Conservation (phyloP, 75 land plant genomes). For the Larix kaempferi region DNA sequence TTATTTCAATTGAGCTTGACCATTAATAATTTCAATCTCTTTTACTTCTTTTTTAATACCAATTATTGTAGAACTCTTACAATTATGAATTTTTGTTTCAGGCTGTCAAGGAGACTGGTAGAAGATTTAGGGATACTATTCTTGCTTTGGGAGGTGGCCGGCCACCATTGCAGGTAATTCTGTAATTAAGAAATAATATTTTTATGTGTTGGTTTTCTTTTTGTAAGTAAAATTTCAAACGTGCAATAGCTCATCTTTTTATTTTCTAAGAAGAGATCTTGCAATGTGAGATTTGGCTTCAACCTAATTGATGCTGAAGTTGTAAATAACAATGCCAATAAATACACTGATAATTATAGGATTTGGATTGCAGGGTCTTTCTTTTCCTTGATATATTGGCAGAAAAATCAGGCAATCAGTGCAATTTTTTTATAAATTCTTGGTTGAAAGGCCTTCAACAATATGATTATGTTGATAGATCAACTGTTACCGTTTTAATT, state of each 20-base stretch:
- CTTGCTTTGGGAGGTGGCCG: conserved; percentile 89
- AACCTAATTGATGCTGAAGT: not conserved
- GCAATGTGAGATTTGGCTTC: not conserved
- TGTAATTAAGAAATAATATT: not conserved
- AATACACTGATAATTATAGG: not conserved
- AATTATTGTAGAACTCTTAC: not conserved
- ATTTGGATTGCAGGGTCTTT: not conserved
- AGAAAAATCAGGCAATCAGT: no score
- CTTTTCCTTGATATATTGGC: no score
- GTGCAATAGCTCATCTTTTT: not conserved
- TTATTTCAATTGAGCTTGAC: not conserved
- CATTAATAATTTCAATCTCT: not conserved
- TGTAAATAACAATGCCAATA: no score
- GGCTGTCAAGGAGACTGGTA: conserved; percentile 78
- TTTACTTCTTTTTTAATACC: not conserved
- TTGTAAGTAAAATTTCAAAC: not conserved
- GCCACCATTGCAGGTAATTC: conserved; percentile 65
- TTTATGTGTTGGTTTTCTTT: not conserved
- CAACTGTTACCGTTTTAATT: no score
- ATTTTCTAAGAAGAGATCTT: not conserved
- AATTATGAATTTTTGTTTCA: conserved; percentile 17
- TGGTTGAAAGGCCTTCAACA: no score
- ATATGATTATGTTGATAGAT: no score
- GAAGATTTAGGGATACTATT: conserved; percentile 66
- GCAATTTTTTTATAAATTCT: no score